Evolutionary conservation across 306 rosid genomes (phyloP).

Genomic region (Vigna reflexopilosa): DNA sequence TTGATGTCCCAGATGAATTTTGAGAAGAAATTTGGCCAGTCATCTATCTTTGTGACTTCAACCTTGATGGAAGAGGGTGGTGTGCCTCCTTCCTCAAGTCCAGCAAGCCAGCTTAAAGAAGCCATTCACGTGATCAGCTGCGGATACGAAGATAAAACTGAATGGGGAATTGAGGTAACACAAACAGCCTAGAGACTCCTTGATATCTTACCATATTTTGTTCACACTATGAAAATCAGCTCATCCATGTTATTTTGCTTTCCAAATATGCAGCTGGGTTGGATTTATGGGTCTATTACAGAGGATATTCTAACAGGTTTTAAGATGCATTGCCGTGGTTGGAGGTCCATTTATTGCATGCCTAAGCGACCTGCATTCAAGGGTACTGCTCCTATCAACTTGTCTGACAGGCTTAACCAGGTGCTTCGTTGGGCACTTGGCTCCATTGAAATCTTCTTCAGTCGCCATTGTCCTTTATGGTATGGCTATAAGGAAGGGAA

Average conservation of each 20-base stretch:
- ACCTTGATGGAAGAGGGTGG: conserved; percentile 93
- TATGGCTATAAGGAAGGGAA: conserved; percentile 93
- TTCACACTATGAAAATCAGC: conserved; percentile 35
- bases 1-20: conserved; percentile 93
- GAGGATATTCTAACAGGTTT: conserved; percentile 96
- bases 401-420: conserved; percentile 95
- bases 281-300: conserved; percentile 97
- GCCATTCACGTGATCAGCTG: conserved; percentile 95
- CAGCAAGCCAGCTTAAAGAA: conserved; percentile 87
- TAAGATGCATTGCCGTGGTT: conserved; percentile 99
- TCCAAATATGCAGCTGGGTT: conserved; percentile 75
- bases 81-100: conserved; percentile 92
- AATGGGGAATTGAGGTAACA: conserved; percentile 94
- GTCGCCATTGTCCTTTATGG: conserved; percentile 87
- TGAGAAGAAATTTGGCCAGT: conserved; percentile 91
- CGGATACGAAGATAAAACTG: conserved; percentile 97
- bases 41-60: conserved; percentile 93
- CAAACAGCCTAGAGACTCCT: conserved; percentile 20
- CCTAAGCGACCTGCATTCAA: conserved; percentile 87
- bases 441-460: conserved; percentile 95
- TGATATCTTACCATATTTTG: conserved; percentile 37
- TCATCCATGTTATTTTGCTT: conserved; percentile 34
- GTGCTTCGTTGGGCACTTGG: conserved; percentile 99
- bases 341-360: conserved; percentile 96
- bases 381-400: conserved; percentile 98